A percentile compares a stretch with the other conserved stretches of the same genome.
These are phyloP conservation scores for Barnettozyma siamensis DNA, from an alignment of 805 yeast species.

Conservation along the genomic window DNA sequence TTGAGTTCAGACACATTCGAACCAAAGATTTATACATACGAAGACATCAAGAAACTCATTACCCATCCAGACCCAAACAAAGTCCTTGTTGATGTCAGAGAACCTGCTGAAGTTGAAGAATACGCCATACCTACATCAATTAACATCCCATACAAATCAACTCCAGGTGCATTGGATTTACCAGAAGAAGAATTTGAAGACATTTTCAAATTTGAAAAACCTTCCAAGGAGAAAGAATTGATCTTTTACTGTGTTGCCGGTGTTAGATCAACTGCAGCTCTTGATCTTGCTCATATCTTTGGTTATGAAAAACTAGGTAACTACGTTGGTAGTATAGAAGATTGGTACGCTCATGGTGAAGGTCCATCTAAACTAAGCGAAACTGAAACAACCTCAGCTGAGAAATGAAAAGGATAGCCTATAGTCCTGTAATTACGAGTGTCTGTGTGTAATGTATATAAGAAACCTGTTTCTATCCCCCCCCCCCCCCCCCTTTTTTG, in stretches of 20 bases:
- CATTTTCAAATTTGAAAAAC: constrained; percentile 78
- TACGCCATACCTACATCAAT: constrained; percentile 83
- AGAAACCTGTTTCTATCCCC: neutral
- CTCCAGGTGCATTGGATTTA: constrained; percentile 88
- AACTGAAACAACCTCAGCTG: constrained; percentile 4
- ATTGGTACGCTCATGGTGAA: constrained; percentile 55
- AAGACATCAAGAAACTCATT: constrained; percentile 43
- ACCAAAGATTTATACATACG: constrained; percentile 49
- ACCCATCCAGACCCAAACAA: constrained; percentile 40
- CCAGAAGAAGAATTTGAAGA: constrained; percentile 74
- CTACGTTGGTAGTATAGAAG: constrained; percentile 81
- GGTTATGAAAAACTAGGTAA: constrained; percentile 84
- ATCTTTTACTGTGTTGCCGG: constrained; percentile 93
- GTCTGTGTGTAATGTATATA: neutral
- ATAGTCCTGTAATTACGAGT: neutral
- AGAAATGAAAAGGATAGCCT: neutral
- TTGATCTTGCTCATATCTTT: constrained; percentile 83
- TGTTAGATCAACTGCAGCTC: constrained; percentile 84
- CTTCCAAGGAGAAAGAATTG: constrained; percentile 61
- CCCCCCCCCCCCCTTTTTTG: no score
- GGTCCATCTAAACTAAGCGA: constrained; percentile 26
- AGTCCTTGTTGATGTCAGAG: constrained; percentile 84
- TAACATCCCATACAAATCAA: constrained; percentile 82
- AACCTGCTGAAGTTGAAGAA: constrained; percentile 65
- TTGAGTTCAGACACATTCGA: constrained; percentile 12